Evolutionary conservation across 2,329 filamentous ascomycete species (phyloP), one percentile per base, ranked within the genome.

Genomic region (Pyrenophora graminea): DNA sequence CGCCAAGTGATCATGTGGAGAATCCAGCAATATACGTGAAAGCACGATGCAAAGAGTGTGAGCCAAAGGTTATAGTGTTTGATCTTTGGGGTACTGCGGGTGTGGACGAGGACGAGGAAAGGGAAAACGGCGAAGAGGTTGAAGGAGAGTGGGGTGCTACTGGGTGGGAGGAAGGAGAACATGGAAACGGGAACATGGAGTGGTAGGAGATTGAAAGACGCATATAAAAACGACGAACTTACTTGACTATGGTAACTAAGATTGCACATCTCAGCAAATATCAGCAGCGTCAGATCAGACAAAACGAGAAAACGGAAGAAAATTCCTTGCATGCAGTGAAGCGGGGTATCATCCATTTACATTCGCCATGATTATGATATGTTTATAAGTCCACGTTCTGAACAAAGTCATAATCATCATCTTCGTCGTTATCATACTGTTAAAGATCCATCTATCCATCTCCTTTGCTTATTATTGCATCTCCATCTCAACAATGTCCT

Each of bases 401-500:
- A 30, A 30, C 27, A 30, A 30, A 25, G 23, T 25, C 23, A 9
- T 25, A 3, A 6, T 25, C 23, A 5, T 45, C 48, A 5, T 45
- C 25, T 13, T 13, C 1, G 10, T 5, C 23, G 4, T 45, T 41
- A 5, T 45, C 25, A 17, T 13, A 1, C 5, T 27, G 31, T 18
- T 32, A 13, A 6, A 19, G 17, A n/a, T n/a, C 39, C 17, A 4
- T 38, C 19, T 5, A 21, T 21, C 19, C 45, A 17, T 1, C 7
- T 25, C 27, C 39, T n/a, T 9, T 48, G 1, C 2, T 30, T 12
- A 18, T 53, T 47, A 73, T 48, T 73, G 67, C 68, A 71, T 70
- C 58, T 73, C 72, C 9, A 71, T 66, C 47, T 72, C 71, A 48
- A 72, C 53, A 44, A 67, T 62, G 27, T 66, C 63, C 31, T 65